Conservation (phyloP, 2,329 filamentous ascomycete genomes). For the Talaromyces sp. region DNA sequence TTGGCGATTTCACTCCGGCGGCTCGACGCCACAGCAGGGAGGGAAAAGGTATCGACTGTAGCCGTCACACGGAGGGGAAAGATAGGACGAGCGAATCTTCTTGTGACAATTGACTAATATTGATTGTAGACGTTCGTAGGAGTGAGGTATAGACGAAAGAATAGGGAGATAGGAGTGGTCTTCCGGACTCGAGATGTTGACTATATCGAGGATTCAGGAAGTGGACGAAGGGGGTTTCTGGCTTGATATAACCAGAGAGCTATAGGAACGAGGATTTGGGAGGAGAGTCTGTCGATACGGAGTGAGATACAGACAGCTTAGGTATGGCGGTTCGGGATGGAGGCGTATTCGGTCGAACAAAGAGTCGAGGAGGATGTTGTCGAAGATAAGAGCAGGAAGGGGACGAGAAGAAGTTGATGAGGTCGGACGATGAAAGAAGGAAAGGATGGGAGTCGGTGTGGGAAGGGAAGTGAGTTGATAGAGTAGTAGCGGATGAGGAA, state of each 20-base stretch:
- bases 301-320: conserved; percentile 5
- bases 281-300: conserved; percentile 2
- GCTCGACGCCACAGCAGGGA: conserved; percentile 20
- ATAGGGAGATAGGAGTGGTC: background rate
- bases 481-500: conserved; percentile 15
- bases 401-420: conserved; percentile 16
- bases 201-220: background rate
- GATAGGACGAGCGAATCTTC: conserved; percentile 5
- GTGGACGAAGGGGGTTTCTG: background rate
- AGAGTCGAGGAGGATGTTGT: conserved; percentile 11
- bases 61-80: conserved; percentile 18
- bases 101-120: background rate
- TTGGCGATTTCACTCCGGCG: conserved; percentile 15
- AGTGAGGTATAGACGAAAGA: background rate
- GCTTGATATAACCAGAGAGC: background rate
- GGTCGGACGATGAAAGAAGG: conserved; percentile 18
- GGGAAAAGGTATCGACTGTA: conserved; percentile 19
- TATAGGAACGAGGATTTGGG: background rate
- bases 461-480: conserved; percentile 8
- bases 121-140: background rate
- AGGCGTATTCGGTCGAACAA: conserved; percentile 5
- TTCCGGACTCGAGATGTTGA: background rate
- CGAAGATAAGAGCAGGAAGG: conserved; percentile 15
- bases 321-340: background rate
- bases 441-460: conserved; percentile 16